Conservation (phyloP, 768 basidiomycete genomes). For the Rhizopogon vulgaris region DNA sequence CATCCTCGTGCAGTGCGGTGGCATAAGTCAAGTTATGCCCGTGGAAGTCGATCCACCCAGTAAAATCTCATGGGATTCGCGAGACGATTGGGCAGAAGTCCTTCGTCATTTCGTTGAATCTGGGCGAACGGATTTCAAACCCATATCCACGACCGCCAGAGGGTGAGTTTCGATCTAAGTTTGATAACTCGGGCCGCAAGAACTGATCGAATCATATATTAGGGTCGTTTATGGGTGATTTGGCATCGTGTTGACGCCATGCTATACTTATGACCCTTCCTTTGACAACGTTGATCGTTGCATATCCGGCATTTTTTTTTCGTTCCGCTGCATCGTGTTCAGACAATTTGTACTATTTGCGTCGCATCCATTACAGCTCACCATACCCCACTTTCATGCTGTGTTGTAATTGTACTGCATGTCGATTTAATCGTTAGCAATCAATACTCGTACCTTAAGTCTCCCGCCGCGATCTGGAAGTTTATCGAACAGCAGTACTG, state of each 20-base stretch:
- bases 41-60: conserved; percentile 77
- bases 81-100: conserved; percentile 68
- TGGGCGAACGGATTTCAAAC: conserved; percentile 73
- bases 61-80: conserved; percentile 69
- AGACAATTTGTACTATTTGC: conserved; percentile 20
- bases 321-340: conserved; percentile 16
- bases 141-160: conserved; percentile 70
- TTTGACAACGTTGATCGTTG: conserved; percentile 27
- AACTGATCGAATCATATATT: conserved; percentile 6
- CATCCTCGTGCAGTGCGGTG: conserved; percentile 71
- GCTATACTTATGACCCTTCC: conserved; percentile 4
- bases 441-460: not conserved
- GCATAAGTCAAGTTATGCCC: conserved; percentile 78
- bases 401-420: conserved; percentile 18
- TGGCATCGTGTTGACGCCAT: conserved; percentile 1
- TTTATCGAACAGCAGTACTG: not conserved
- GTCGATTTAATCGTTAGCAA: conserved; percentile 14
- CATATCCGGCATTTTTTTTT: conserved; percentile 4
- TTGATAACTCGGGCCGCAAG: not conserved
- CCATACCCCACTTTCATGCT: conserved; percentile 9
- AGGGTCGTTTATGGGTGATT: conserved; percentile 41
- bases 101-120: conserved; percentile 66
- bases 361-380: conserved; percentile 14
- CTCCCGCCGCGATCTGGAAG: not conserved
- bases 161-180: conserved; percentile 46